Conservation (phyloP, 495 filamentous ascomycete genomes). For the Elasticomyces elasticus region DNA sequence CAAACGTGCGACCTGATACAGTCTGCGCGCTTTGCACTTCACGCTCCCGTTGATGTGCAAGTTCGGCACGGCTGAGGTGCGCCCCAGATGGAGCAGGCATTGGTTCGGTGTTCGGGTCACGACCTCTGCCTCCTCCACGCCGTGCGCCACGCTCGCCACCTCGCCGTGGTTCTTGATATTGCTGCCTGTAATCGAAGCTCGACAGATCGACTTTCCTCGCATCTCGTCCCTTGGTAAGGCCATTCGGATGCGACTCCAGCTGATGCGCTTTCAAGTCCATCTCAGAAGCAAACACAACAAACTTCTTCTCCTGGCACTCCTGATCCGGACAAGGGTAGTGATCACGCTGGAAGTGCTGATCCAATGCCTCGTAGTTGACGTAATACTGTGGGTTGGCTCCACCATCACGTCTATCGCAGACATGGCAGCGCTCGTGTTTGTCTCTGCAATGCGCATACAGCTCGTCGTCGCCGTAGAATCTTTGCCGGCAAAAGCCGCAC, state of each 20-base stretch:
- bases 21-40: conserved; percentile 82
- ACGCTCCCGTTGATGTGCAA: conserved; percentile 88
- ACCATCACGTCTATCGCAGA: conserved; percentile 70
- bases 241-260: conserved; percentile 63
- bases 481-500: conserved; percentile 80
- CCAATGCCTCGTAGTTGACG: conserved; percentile 70
- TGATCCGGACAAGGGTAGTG: conserved; percentile 77
- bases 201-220: conserved; percentile 80
- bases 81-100: conserved; percentile 70
- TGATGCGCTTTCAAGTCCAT: conserved; percentile 89
- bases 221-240: conserved; percentile 75
- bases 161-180: conserved; percentile 55
- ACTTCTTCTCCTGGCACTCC: conserved; percentile 93
- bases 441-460: conserved; percentile 84
- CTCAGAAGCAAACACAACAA: conserved; percentile 90
- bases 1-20: conserved; percentile 65
- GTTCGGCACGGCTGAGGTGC: conserved; percentile 71
- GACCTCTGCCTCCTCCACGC: conserved; percentile 49
- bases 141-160: conserved; percentile 45
- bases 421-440: conserved; percentile 86
- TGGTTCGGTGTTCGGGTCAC: conserved; percentile 69
- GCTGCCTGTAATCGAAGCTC: conserved; percentile 64
- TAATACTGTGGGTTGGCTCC: conserved; percentile 78
- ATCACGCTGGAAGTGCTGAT: conserved; percentile 73
- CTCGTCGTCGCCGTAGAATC: conserved; percentile 95